A percentile compares a stretch with the other conserved stretches of the same genome.
These are phyloP conservation scores for Goniomonas avonlea DNA, from an alignment of 78 protist genomes.

Conservation along the genomic window DNA sequence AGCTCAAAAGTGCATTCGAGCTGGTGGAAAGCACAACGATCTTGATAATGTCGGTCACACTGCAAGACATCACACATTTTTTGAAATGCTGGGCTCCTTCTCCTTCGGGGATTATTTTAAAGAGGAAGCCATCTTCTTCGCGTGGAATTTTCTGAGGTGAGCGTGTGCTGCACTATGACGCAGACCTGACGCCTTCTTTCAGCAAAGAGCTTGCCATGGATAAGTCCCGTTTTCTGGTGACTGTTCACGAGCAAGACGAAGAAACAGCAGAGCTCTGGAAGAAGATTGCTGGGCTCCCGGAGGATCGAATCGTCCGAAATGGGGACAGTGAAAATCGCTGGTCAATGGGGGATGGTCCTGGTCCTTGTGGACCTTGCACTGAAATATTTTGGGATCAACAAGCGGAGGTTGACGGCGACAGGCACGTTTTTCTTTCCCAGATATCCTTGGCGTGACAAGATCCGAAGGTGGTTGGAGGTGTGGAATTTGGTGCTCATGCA, in stretches of 20 bases:
- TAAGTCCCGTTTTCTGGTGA: neutral
- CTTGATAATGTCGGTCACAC: slow-evolving; percentile 65
- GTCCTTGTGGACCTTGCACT: slow-evolving; percentile 78
- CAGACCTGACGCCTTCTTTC: too few species aligned
- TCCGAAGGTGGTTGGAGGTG: too few species aligned
- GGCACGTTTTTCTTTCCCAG: neutral
- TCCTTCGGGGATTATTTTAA: slow-evolving; percentile 46
- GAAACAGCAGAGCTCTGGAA: slow-evolving; percentile 46
- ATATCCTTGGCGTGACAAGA: slow-evolving; percentile 28
- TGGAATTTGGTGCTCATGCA: slow-evolving; percentile 77
- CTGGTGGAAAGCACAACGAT: too few species aligned
- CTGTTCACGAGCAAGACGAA: slow-evolving; percentile 49
- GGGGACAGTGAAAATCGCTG: slow-evolving; percentile 54
- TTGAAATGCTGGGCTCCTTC: slow-evolving; percentile 75
- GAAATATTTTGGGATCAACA: too few species aligned
- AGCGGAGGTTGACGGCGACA: too few species aligned
- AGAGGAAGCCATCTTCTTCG: too few species aligned
- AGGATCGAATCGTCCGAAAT: slow-evolving; percentile 26
- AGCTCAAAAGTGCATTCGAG: slow-evolving; percentile 52
- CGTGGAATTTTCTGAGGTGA: too few species aligned
- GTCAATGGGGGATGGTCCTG: slow-evolving; percentile 71
- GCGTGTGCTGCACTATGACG: too few species aligned
- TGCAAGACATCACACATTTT: slow-evolving; percentile 70
- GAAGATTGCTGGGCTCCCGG: slow-evolving; percentile 33
- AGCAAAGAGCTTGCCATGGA: too few species aligned